Evolutionary conservation across 2,329 filamentous ascomycete genomes (phyloP).

Genomic region (Pyrenophora teres): DNA sequence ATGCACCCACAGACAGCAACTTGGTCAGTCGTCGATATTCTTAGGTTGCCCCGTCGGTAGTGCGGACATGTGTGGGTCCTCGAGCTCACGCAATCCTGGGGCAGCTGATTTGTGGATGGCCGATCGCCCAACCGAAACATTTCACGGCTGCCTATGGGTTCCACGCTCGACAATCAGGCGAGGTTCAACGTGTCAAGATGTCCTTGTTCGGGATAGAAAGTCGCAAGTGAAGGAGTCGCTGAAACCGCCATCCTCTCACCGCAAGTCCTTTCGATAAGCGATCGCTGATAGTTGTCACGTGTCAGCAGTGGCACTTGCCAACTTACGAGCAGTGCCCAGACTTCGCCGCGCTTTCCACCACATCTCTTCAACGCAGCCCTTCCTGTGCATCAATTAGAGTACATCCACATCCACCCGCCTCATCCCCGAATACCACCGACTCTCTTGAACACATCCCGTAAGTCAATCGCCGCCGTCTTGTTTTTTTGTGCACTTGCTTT

Average conservation of each 20-base stretch:
- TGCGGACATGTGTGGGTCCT: conserved; percentile 27
- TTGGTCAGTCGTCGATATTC: conserved; percentile 1
- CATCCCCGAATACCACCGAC: conserved; percentile 42
- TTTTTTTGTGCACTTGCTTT: conserved; percentile 20
- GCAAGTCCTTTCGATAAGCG: conserved; percentile 33
- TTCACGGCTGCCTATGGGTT: conserved; percentile 36
- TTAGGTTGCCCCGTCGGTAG: conserved; percentile 5
- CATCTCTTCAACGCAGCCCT: conserved; percentile 47
- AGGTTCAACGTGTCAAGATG: conserved; percentile 43
- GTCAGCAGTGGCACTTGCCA: conserved; percentile 30
- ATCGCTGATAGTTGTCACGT: conserved; percentile 38
- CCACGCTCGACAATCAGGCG: conserved; percentile 20
- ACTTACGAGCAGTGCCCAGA: conserved; percentile 32
- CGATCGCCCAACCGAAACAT: conserved; percentile 23
- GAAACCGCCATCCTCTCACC: conserved; percentile 15
- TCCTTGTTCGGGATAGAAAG: conserved; percentile 22
- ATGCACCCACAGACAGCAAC: neutral
- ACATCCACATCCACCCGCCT: conserved; percentile 42
- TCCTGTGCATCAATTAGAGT: conserved; percentile 49
- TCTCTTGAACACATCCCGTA: conserved; percentile 45
- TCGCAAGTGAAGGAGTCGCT: conserved; percentile 3
- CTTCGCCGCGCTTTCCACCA: conserved; percentile 32
- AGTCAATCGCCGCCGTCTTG: conserved; percentile 32
- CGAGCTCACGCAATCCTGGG: conserved; percentile 31
- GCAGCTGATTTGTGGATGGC: conserved; percentile 18